Conservation (phyloP, 305 asterid genomes). For the Ilex paraguariensis region DNA sequence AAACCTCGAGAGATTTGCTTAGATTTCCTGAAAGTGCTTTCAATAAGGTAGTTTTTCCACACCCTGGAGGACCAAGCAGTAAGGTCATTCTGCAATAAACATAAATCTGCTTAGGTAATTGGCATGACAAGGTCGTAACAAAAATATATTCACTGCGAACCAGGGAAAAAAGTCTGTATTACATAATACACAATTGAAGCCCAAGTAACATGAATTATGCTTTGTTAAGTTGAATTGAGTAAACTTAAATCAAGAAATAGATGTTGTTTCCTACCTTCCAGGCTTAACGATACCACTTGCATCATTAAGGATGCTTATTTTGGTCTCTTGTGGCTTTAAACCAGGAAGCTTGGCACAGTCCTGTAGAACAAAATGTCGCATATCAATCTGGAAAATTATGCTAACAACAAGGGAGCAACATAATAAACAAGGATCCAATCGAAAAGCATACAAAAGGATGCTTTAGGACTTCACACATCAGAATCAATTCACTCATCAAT, state of each 20-base stretch:
- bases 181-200: no score
- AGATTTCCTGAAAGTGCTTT: slow-evolving; percentile 76
- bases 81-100: slow-evolving; percentile 63
- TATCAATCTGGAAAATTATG: no score
- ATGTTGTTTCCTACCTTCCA: slow-evolving; percentile 39
- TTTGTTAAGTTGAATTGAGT: neutral
- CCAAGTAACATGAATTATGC: no score
- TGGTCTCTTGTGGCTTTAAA: slow-evolving; percentile 38
- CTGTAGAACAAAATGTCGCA: slow-evolving; percentile 28
- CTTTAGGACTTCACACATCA: neutral
- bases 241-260: neutral
- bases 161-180: no score
- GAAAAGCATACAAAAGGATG: neutral
- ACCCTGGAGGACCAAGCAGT: slow-evolving; percentile 90
- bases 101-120: slow-evolving; percentile 10
- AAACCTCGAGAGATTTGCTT: slow-evolving; percentile 50
- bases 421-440: neutral
- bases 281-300: slow-evolving; percentile 64
- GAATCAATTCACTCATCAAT: neutral
- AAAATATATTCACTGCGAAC: no score
- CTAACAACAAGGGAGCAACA: no score
- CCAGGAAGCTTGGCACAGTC: slow-evolving; percentile 46
- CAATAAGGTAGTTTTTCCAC: slow-evolving; percentile 78
- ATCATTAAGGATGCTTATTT: slow-evolving; percentile 51
- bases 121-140: neutral